Evolutionary conservation across 805 yeast species (phyloP), one percentile per base, ranked within the genome.

Genomic region (Saccharomycopsis sp.): DNA sequence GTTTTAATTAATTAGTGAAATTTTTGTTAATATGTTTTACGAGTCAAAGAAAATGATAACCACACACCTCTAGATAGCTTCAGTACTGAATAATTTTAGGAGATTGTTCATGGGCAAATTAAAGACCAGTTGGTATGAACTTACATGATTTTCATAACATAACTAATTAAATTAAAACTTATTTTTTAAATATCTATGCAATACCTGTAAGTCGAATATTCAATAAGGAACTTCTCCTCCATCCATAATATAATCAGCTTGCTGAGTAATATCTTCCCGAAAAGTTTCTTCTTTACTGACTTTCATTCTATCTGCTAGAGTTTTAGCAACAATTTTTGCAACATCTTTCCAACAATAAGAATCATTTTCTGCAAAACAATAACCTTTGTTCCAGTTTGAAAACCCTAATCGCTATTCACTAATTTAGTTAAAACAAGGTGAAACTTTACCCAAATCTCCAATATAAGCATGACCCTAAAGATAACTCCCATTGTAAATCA

Each of bases 401-500:
- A 46, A 5, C 46, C 32, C 29, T 50, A 50, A 13, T 53, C 53
- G 4, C 41, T 34, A 3, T 39, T 10, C 2, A 57, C 15, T 13
- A 60, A 41, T 32, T 50, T 54, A 5, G 48, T 18, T 15, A 62
- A 39, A 8, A 63, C 56, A 42, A 10, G 30, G 25, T 47, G 57
- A 62, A 32, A 61, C 50, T 1, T 52, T 50, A 5, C 62, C 64
- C 27, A 63, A 48, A 42, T 62, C 65, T 14, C 48, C 36, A 25
- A 63, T 53, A 43, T 62, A 60, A n/a, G 63, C 52, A 34, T 57
- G 60, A 34, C 53, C 53, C 68, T 67, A 63, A 31, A 51, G 46
- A 27, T 55, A 55, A 10, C 53, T 39, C 5, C 67, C 66, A n/a
- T 46, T 40, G 26, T 54, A 55, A 15, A 59, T 59, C 10, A 52